These are phyloP conservation scores for Mucor sp. DNA, from an alignment of 371 early-diverging fungal species.

Conservation along the genomic window DNA sequence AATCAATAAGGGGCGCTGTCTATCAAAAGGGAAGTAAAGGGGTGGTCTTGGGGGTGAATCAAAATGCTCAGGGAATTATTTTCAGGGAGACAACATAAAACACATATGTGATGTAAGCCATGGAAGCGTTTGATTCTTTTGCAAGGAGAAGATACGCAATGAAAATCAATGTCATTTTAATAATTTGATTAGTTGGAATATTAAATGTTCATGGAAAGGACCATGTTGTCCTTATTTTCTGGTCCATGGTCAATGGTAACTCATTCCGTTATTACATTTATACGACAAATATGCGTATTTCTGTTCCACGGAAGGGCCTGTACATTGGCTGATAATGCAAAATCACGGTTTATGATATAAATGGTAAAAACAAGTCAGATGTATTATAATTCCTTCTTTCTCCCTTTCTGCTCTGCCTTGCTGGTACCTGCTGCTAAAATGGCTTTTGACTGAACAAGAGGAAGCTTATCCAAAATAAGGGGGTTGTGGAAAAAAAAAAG, in stretches of 20 bases:
- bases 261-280: not conserved
- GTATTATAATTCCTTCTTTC: constrained; percentile 4
- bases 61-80: not conserved
- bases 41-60: not conserved
- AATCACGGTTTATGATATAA: not conserved
- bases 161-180: not conserved
- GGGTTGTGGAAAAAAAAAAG: not conserved
- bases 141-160: not conserved
- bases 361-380: constrained; percentile 15
- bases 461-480: constrained; percentile 8
- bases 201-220: not conserved
- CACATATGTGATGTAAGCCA: not conserved
- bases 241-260: no score
- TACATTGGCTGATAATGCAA: not conserved
- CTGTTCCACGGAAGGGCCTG: not conserved
- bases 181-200: not conserved
- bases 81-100: not conserved
- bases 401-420: not conserved
- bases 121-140: not conserved
- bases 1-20: not conserved
- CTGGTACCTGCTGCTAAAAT: not conserved
- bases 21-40: not conserved
- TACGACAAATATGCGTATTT: not conserved
- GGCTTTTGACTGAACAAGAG: not conserved
- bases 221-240: not conserved